Percentiles rank a stretch among this genome's conserved stretches.
phyloP scores from a whole-genome alignment of 495 filamentous ascomycete genomes.

The Penicillium cosmopolitanum region DNA sequence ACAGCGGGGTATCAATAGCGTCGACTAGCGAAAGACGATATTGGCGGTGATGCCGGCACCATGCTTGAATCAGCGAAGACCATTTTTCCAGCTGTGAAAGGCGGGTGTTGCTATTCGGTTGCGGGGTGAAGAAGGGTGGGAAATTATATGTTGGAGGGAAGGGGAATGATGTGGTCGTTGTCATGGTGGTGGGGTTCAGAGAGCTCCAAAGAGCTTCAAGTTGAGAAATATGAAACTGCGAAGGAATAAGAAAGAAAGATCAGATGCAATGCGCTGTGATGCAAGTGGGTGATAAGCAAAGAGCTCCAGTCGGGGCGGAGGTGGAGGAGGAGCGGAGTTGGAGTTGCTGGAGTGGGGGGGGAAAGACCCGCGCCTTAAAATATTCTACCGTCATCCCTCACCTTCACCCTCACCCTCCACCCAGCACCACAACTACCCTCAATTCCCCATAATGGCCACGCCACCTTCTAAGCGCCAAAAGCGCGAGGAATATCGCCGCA shows the following conservation, averaged over 20 bases:
- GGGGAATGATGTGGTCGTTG: conserved; percentile 33
- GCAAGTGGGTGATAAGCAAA: background rate
- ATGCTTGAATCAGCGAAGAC: conserved; percentile 81
- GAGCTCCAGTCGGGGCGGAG: background rate
- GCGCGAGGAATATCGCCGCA: conserved; percentile 71
- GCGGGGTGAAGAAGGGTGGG: conserved; percentile 64
- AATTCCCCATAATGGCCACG: conserved; percentile 46
- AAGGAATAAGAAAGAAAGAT: background rate
- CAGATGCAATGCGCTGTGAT: background rate
- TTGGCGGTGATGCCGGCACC: conserved; percentile 75
- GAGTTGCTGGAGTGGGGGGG: background rate
- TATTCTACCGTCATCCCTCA: background rate
- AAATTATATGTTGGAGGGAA: conserved; percentile 53
- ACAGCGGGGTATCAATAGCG: conserved; percentile 61
- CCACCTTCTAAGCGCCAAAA: conserved; percentile 66
- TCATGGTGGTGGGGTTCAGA: conserved; percentile 1
- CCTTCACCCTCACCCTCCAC: conserved; percentile 4
- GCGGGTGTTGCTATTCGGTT: conserved; percentile 76
- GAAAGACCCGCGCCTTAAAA: conserved; percentile 2
- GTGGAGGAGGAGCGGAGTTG: background rate
- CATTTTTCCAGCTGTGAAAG: conserved; percentile 80
- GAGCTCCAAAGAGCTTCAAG: background rate
- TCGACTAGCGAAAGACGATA: conserved; percentile 71
- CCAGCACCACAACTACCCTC: background rate
- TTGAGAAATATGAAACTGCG: background rate